Conservation (phyloP, 139 green algal species). For the Chlorella sp. region DNA sequence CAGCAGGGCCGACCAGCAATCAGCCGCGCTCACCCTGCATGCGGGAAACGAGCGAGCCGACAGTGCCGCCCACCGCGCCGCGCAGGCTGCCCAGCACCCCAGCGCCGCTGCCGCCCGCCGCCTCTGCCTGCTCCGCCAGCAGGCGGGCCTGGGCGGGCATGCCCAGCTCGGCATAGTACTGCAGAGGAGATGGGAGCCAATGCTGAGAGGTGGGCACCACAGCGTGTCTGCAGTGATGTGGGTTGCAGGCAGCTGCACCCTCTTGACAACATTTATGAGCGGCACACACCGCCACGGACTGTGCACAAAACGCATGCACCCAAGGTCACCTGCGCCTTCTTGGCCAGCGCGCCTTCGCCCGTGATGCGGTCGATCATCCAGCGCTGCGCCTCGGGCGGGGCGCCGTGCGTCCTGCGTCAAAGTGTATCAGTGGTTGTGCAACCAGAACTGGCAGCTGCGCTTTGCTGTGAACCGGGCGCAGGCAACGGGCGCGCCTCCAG, state of each 20-base stretch:
- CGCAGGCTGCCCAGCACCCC: constrained; percentile 42
- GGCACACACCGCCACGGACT: no score
- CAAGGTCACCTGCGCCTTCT: constrained; percentile 42
- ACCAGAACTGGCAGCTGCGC: no score
- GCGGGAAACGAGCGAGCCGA: constrained; percentile 8
- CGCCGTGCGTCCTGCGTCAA: constrained; percentile 33
- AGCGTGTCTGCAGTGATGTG: no score
- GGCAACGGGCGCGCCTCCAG: no score
- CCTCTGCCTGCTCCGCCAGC: constrained; percentile 43
- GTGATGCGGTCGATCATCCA: constrained; percentile 39
- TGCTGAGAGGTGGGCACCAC: no score
- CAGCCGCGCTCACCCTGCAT: constrained; percentile 13
- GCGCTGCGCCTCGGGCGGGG: constrained; percentile 27
- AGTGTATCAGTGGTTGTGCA: no score
- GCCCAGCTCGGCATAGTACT: constrained; percentile 42
- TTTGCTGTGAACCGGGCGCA: no score
- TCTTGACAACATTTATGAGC: not conserved
- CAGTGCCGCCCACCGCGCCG: constrained; percentile 20
- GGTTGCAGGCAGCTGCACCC: not conserved
- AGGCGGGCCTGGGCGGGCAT: constrained; percentile 31
- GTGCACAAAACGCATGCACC: no score
- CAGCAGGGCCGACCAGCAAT: no score
- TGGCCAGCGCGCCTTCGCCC: constrained; percentile 6
- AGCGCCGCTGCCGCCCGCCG: not conserved
- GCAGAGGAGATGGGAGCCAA: no score